Base-by-base conservation (phyloP, 805 yeast genomes). In the Lachancea cidri region DNA sequence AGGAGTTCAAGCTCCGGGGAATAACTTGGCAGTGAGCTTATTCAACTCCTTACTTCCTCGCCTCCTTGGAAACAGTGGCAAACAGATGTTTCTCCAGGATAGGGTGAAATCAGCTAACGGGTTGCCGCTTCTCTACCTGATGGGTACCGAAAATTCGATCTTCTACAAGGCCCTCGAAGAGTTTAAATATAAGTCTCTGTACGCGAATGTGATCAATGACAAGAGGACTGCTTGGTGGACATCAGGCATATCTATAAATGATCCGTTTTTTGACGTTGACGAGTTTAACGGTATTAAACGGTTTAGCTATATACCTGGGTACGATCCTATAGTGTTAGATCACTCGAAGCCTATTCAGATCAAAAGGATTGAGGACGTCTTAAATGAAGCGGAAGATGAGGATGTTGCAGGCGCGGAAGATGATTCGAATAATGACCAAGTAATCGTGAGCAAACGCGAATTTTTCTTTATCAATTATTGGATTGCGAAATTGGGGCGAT, bases 171-270 rank as follows among this genome's bases (percentile, higher is more conserved):
- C 80, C 1, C 66, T 86, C 32, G 49, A 66, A 20, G 43, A 45
- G 24, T 87, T 86, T 65, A 63, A 71, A 44, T 58, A 74, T 47
- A 70, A 72, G 33, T 60, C 79, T 4, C 61, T 86, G 34, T 85
- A 86, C 55, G 84, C 93, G 4, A 87, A 87, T 62, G 73, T 84
- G 31, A 74, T 81, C 43, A 84, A 86, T 47, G 96, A 86, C 63
- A 80, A 80, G 48, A 74, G 95, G 50, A 79, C 94, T 3, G 74
- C 85, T 13, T 87, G 86, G 82, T 86, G 84, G 76, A 85, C 94
- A 2, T 71, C 94, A 0, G 85, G 85, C 4, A 83, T 83, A 27
- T 75, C 83, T 0, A 52, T 62, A 19, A 62, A 68, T 29, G 86
- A 83, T 50, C 87, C 87, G 0, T 81, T 79, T 43, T 61, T 64